Evolutionary conservation across 768 basidiomycete species (phyloP), one percentile per base, ranked within the genome.

Genomic region (Antrodiella citrinella): DNA sequence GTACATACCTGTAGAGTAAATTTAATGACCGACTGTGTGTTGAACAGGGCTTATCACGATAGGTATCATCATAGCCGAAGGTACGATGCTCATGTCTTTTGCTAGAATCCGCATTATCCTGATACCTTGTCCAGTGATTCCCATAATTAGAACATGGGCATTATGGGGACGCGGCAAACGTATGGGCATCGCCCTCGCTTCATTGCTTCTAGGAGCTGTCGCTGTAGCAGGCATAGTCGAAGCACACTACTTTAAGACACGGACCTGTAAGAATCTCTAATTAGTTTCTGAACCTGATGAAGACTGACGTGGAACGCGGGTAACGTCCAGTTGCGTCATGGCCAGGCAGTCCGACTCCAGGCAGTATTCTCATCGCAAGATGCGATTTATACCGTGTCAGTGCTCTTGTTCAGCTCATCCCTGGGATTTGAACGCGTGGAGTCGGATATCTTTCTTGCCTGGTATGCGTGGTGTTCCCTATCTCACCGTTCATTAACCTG

Each of bases 61-160:
- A 4, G 47, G 47, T 4, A 48, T 48, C 18, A 48, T 48, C 15
- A 21, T 48, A 4, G 23, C 47, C 12, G 47, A 48, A 48, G 47
- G 47, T n/a, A n/a, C n/a, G n/a, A n/a, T n/a, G n/a, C n/a, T n/a
- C n/a, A n/a, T n/a, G n/a, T n/a, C n/a, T n/a, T n/a, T n/a, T n/a
- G n/a, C n/a, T n/a, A n/a, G n/a, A n/a, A n/a, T n/a, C n/a, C 7
- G 11, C 4, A 15, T 12, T 4, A 23, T 26, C 15, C 4, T 4
- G 4, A 4, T 12, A 12, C 11, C 15, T 15, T 7, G 7, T n/a
- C n/a, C 23, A 12, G 10, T 35, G 35, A 26, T 35, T 15, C 19
- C 35, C 15, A n/a, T 48, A 26, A 15, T 38, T 19, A 23, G 26
- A 4, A 48, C 47, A 5, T 48, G 47, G 47, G 47, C 26, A n/a